phyloP scores from a whole-genome alignment of 305 asterid species.

The Fraxinus sp. region DNA sequence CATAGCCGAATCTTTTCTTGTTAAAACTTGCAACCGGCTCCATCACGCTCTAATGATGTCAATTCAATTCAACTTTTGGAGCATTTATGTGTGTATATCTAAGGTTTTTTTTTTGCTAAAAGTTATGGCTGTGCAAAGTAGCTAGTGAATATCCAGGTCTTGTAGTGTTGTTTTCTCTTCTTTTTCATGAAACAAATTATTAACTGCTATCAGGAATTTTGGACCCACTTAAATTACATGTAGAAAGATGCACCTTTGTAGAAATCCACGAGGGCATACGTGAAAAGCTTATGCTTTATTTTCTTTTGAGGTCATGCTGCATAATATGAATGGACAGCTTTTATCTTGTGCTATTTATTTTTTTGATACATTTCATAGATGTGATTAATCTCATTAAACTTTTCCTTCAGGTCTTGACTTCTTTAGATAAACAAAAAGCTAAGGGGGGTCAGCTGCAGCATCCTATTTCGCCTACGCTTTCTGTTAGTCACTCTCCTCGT shows the following conservation, averaged over 20 bases:
- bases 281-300: background rate
- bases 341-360: background rate
- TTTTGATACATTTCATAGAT: constrained; percentile 9
- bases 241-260: background rate
- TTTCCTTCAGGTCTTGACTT: constrained; percentile 47
- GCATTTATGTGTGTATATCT: background rate
- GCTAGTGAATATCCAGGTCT: background rate
- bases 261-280: background rate
- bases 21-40: background rate
- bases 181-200: background rate
- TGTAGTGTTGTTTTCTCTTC: background rate
- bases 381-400: constrained; percentile 19
- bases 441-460: constrained; percentile 62
- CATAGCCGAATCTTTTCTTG: background rate
- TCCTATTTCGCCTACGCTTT: constrained; percentile 41
- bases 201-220: background rate
- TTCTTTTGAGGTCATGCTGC: background rate
- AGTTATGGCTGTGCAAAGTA: background rate
- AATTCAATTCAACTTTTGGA: background rate
- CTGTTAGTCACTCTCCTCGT: constrained; percentile 53
- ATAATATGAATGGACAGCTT: background rate
- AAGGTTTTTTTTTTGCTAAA: background rate
- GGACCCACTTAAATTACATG: background rate
- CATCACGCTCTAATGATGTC: background rate
- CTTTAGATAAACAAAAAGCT: constrained; percentile 71